A percentile compares a stretch with the other conserved stretches of the same genome.
Conservation (phyloP, 2,329 filamentous ascomycete genomes). For the Xylaria sp. region DNA sequence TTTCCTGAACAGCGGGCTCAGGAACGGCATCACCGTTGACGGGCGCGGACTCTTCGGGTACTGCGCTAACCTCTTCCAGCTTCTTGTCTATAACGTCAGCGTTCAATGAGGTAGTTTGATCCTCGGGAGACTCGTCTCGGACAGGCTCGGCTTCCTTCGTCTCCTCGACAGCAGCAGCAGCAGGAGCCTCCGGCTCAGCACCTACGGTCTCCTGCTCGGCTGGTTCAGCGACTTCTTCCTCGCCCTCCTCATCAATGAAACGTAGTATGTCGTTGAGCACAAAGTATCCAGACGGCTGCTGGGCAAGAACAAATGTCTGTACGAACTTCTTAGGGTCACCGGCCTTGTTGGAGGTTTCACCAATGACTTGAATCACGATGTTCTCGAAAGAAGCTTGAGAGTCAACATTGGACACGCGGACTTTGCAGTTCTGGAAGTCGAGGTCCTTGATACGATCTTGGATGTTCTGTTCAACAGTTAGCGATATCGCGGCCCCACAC, state of each 20-base stretch:
- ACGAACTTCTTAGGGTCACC: constrained; percentile 94
- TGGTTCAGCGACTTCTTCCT: constrained; percentile 72
- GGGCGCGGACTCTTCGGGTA: constrained; percentile 53
- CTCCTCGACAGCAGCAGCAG: constrained; percentile 46
- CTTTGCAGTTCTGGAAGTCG: constrained; percentile 97
- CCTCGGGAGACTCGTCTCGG: constrained; percentile 51
- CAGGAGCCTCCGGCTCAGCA: constrained; percentile 46
- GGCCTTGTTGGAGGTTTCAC: constrained; percentile 94
- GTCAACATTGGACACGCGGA: constrained; percentile 97
- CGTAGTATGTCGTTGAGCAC: constrained; percentile 98
- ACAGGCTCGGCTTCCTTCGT: constrained; percentile 50
- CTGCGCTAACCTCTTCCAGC: constrained; percentile 70
- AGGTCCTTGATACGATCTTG: constrained; percentile 93
- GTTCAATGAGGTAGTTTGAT: constrained; percentile 52
- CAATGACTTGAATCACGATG: constrained; percentile 98
- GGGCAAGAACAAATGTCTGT: constrained; percentile 96
- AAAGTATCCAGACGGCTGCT: constrained; percentile 97
- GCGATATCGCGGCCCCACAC: neutral
- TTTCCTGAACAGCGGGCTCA: constrained; percentile 49
- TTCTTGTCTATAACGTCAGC: constrained; percentile 75
- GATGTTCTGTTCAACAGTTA: constrained; percentile 72
- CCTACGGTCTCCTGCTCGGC: constrained; percentile 41
- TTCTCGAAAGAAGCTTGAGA: constrained; percentile 91
- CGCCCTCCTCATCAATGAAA: constrained; percentile 86
- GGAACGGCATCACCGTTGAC: constrained; percentile 56